Conservation (phyloP, 2,329 filamentous ascomycete genomes). For the Paramyrothecium roridum region DNA sequence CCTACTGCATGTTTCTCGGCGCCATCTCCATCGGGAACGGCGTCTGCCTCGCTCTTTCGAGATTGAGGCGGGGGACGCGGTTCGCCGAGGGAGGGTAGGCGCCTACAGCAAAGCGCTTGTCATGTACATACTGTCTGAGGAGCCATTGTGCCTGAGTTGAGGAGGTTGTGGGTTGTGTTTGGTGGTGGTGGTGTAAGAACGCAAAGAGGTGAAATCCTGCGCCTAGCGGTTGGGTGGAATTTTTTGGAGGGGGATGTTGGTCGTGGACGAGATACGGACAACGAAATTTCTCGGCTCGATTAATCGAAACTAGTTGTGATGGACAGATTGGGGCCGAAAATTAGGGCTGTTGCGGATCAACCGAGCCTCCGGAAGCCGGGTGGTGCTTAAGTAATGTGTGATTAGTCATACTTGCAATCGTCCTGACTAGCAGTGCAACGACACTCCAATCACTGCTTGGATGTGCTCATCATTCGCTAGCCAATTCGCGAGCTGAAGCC, state of each 20-base stretch:
- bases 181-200: conserved; percentile 34
- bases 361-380: not conserved
- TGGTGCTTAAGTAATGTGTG: no score
- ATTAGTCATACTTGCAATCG: no score
- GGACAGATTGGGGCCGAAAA: conserved; percentile 18
- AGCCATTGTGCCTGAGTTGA: conserved; percentile 65
- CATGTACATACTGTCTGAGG: conserved; percentile 80
- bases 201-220: conserved; percentile 80
- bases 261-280: conserved; percentile 7
- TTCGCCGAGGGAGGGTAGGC: conserved; percentile 20
- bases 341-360: conserved; percentile 30
- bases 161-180: conserved; percentile 19
- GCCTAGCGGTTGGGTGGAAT: conserved; percentile 36
- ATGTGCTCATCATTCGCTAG: no score
- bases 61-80: conserved; percentile 4
- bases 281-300: conserved; percentile 7
- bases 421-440: no score
- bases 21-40: conserved; percentile 5
- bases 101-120: conserved; percentile 92
- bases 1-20: conserved; percentile 74
- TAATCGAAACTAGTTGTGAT: conserved; percentile 22
- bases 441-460: no score
- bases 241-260: conserved; percentile 7
- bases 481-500: no score
- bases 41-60: not conserved